These are phyloP conservation scores for Podaxis rugospora DNA, from an alignment of 768 basidiomycete species.

Conservation along the genomic window DNA sequence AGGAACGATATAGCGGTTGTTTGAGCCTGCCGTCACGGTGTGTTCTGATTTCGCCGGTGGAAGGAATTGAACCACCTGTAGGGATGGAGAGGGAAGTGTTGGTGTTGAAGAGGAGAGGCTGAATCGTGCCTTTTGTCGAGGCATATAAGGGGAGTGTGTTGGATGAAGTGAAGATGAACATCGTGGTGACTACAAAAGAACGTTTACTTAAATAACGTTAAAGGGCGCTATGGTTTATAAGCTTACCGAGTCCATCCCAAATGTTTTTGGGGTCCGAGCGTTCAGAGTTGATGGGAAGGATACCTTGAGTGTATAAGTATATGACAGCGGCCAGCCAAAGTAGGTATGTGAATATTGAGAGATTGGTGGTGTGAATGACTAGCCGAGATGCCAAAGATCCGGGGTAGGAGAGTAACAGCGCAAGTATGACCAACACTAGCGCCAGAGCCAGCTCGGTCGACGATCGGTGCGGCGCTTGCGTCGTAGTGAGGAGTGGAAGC, in stretches of 20 bases:
- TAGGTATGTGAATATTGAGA: conserved; percentile 58
- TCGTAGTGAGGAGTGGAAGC: conserved; percentile 42
- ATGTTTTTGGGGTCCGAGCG: conserved; percentile 17
- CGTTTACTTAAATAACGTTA: not conserved
- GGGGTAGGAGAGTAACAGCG: conserved; percentile 50
- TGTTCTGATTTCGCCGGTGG: conserved; percentile 31
- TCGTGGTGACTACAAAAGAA: conserved; percentile 43
- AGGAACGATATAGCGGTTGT: conserved; percentile 38
- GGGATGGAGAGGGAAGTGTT: conserved; percentile 1
- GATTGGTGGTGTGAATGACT: conserved; percentile 49
- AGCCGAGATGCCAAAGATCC: conserved; percentile 51
- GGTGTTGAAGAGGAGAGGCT: conserved; percentile 4
- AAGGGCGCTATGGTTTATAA: not conserved
- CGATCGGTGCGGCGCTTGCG: conserved; percentile 29
- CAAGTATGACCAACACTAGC: conserved; percentile 33
- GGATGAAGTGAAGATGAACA: conserved; percentile 63
- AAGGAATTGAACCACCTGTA: conserved; percentile 30
- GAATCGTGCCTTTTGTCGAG: conserved; percentile 36
- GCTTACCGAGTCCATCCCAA: conserved; percentile 66
- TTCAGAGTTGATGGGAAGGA: conserved; percentile 19
- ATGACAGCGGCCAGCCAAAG: conserved; percentile 53
- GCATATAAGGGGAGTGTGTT: conserved; percentile 64
- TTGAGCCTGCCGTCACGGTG: conserved; percentile 15
- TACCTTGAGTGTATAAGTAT: conserved; percentile 48
- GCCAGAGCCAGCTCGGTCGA: conserved; percentile 26